phyloP scores from a whole-genome alignment of 2,329 filamentous ascomycete genomes.

The Verticillium longisporum region DNA sequence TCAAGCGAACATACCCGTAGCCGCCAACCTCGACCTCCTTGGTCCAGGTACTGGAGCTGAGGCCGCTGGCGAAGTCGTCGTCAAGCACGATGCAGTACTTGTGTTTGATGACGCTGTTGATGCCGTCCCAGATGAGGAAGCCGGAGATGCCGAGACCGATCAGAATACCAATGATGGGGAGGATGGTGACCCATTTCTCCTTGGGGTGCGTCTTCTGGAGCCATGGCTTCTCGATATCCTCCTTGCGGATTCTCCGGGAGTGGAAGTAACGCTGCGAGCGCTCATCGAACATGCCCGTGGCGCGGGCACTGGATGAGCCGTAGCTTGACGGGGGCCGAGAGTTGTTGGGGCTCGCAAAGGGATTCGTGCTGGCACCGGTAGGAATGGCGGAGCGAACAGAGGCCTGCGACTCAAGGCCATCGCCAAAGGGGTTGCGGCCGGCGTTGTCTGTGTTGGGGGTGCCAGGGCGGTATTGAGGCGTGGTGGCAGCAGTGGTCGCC shows the following conservation, averaged over 20 bases:
- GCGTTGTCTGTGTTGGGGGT: constrained; percentile 32
- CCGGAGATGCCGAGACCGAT: constrained; percentile 62
- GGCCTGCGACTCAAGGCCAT: constrained; percentile 27
- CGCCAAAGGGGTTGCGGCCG: constrained; percentile 32
- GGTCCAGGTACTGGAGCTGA: constrained; percentile 59
- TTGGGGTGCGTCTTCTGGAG: constrained; percentile 63
- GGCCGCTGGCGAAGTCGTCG: constrained; percentile 53
- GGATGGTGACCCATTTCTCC: constrained; percentile 81
- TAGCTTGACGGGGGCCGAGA: constrained; percentile 43
- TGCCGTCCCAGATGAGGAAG: constrained; percentile 69
- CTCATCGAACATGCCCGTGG: constrained; percentile 24
- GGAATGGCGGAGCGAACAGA: constrained; percentile 17
- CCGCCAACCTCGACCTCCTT: constrained; percentile 71
- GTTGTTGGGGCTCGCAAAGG: constrained; percentile 35
- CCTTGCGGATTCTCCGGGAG: constrained; percentile 66
- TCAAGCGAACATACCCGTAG: constrained; percentile 54
- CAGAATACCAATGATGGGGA: constrained; percentile 65
- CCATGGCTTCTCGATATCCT: constrained; percentile 72
- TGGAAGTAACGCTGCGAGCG: constrained; percentile 57
- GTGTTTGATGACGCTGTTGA: constrained; percentile 65
- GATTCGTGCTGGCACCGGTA: constrained; percentile 26
- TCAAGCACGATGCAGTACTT: constrained; percentile 63
- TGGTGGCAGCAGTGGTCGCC: constrained; percentile 28
- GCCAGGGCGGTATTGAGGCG: constrained; percentile 29
- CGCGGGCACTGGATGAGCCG: constrained; percentile 33